Evolutionary conservation across 2,329 filamentous ascomycete genomes (phyloP).

Genomic region (Sporothrix dimorphospora): DNA sequence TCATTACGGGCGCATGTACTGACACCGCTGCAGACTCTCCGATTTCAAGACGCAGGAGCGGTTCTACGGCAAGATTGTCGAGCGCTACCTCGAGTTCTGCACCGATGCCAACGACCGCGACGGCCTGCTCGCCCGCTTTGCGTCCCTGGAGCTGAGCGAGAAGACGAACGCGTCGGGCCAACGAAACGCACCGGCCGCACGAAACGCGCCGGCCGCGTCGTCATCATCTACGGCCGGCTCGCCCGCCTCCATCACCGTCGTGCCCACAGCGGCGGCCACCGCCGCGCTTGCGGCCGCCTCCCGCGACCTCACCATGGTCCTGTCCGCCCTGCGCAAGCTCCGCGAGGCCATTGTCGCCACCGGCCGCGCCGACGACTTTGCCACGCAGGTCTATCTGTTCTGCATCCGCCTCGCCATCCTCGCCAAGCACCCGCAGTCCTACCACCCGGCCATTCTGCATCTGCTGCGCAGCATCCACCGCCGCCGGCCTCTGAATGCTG

Average conservation of each 20-base stretch:
- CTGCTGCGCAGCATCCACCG: conserved; percentile 74
- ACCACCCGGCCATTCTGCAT: conserved; percentile 83
- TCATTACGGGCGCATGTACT: background rate
- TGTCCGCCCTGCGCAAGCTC: conserved; percentile 86
- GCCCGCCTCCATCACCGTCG: background rate
- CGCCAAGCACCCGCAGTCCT: conserved; percentile 80
- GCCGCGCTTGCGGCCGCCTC: conserved; percentile 35
- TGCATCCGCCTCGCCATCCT: conserved; percentile 83
- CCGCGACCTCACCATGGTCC: conserved; percentile 71
- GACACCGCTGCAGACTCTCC: conserved; percentile 57
- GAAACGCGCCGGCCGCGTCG: background rate
- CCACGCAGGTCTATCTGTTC: conserved; percentile 89
- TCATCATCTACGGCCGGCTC: background rate
- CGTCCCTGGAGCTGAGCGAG: conserved; percentile 56
- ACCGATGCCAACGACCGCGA: conserved; percentile 71
- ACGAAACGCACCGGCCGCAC: too few relatives aligned
- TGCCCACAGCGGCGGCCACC: conserved; percentile 13
- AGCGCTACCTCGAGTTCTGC: conserved; percentile 89
- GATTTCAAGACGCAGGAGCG: conserved; percentile 78
- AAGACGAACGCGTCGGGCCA: background rate
- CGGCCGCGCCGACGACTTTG: conserved; percentile 75
- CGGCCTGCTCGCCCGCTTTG: conserved; percentile 75
- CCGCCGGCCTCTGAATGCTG: conserved; percentile 65
- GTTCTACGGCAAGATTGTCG: conserved; percentile 85
- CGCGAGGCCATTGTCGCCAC: conserved; percentile 86